Evolutionary conservation across 2,329 filamentous ascomycete genomes (phyloP), one percentile per base, ranked within the genome.

Genomic region (Mycosphaerelloides madeirae): DNA sequence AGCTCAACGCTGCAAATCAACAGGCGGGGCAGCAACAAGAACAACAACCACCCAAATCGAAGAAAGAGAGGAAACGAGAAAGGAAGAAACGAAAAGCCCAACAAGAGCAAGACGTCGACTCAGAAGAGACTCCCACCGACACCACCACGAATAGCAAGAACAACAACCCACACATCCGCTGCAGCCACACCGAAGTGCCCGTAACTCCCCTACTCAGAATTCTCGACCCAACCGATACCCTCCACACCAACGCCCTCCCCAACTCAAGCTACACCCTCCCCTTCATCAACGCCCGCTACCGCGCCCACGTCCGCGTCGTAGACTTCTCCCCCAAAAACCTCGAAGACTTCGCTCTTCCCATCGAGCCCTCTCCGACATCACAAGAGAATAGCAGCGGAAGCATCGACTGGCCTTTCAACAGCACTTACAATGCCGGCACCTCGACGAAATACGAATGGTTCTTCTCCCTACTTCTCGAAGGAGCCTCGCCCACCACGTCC

Each of bases 381-480:
- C 39, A 43, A 13, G 36, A 29, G 11, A 31, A 43, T 6, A 45
- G 47, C 6, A 31, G 29, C 25, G 29, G 36, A 12, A 36, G 43
- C 25, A 16, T 48, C 33, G 33, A 58, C 41, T 65, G 71, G 19
- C 6, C 22, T 25, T 9, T 25, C 22, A 25, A 5, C 6, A 25
- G 22, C 22, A 62, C 65, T 5, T 46, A 65, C 53, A 35, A 60
- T 15, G 62, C 62, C 22, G 59, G 40, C 18, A 41, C 34, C 33
- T 6, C 22, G 22, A 55, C 41, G 50, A 65, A 49, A 6, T 95
- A 87, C 85, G 81, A 93, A 64, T 96, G 90, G 90, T 77, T 79
- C 12, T 96, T 96, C 65, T 79, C 78, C 16, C 73, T 97, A 18
- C 73, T 85, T 11, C 77, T 96, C 1, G 85, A 95, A 65, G 86